phyloP scores from a whole-genome alignment of 257 asterid genomes.

The Capsicum pubescens region DNA sequence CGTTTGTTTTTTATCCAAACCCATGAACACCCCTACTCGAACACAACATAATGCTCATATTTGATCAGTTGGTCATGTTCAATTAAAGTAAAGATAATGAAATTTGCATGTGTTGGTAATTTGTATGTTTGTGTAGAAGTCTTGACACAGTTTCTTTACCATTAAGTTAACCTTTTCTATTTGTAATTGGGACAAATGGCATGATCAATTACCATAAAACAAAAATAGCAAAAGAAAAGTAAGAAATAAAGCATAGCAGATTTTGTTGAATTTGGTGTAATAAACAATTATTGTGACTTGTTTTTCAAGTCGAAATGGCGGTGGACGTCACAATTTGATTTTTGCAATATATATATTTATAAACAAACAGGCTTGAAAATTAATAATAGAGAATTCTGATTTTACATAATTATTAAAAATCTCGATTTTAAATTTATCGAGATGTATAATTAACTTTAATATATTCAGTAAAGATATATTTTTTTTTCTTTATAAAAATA shows the following conservation, averaged over 20 bases:
- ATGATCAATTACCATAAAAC: neutral
- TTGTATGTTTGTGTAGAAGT: neutral
- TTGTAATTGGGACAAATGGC: neutral
- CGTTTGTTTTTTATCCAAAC: too few species aligned
- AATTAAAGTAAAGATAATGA: neutral
- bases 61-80: neutral
- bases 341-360: too few species aligned
- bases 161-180: neutral
- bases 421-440: too few species aligned
- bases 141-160: neutral
- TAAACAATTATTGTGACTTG: neutral
- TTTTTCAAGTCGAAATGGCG: neutral
- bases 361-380: too few species aligned
- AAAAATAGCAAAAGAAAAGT: neutral
- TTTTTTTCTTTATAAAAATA: too few species aligned
- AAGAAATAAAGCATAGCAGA: neutral
- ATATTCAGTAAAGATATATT: too few species aligned
- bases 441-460: too few species aligned
- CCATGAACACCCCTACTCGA: too few species aligned
- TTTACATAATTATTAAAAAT: too few species aligned
- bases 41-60: neutral
- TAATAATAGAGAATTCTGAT: too few species aligned
- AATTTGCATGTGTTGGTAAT: neutral
- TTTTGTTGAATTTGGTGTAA: constrained; percentile 17
- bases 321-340: neutral